Evolutionary conservation across 1,139 yeast genomes (phyloP).

Genomic region (Magnusiomyces ingens): DNA sequence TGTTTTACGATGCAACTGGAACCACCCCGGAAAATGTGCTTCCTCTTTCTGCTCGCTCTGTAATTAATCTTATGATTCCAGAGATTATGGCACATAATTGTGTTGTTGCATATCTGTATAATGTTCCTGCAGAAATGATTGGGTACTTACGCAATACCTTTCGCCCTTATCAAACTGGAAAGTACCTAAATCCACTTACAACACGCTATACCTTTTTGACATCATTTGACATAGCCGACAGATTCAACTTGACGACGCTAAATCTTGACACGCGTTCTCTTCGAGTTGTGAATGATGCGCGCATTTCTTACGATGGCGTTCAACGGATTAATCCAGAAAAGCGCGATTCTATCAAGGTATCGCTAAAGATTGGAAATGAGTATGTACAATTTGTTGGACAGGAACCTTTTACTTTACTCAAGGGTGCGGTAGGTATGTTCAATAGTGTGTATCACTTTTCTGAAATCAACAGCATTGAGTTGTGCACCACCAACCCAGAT

Average conservation of each 20-base stretch:
- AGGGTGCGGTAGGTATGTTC: conserved; percentile 22
- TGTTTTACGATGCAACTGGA: conserved; percentile 67
- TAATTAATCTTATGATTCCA: conserved; percentile 34
- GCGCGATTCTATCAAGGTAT: conserved; percentile 31
- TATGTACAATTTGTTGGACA: conserved; percentile 51
- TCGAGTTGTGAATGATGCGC: conserved; percentile 22
- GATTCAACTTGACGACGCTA: conserved; percentile 21
- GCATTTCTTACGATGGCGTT: conserved; percentile 20
- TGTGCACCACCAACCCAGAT: conserved; percentile 42
- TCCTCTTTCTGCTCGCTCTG: conserved; percentile 25
- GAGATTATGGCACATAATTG: conserved; percentile 50
- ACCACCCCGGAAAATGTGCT: conserved; percentile 37
- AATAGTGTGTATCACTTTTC: conserved; percentile 23
- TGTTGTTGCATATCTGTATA: conserved; percentile 50
- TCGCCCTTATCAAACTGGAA: conserved; percentile 19
- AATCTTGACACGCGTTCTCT: conserved; percentile 23
- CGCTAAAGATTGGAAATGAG: conserved; percentile 62
- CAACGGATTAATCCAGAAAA: conserved; percentile 9
- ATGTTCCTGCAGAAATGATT: conserved; percentile 46
- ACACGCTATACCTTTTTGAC: conserved; percentile 24
- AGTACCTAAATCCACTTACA: conserved; percentile 23
- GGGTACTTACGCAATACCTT: conserved; percentile 30
- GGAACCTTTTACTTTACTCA: conserved; percentile 46
- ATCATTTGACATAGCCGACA: conserved; percentile 19
- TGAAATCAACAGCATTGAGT: conserved; percentile 45